Evolutionary conservation across 116 monocot species (phyloP).

Genomic region (Trichopus zeylanicus): DNA sequence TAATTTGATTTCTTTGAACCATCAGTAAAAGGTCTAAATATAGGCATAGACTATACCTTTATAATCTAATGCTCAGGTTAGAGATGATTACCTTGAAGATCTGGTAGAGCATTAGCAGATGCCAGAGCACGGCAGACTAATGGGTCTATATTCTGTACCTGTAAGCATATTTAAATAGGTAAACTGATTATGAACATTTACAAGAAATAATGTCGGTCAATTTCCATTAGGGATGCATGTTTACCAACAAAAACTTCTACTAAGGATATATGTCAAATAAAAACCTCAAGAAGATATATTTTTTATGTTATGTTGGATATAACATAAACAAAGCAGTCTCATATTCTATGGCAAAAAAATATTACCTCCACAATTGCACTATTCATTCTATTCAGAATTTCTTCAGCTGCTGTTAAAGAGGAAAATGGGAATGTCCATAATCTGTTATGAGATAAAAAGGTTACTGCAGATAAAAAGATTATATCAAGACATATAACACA

Average conservation of each 20-base stretch:
- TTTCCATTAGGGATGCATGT: no score
- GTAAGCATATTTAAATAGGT: slow-evolving; percentile 2
- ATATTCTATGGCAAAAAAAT: no score
- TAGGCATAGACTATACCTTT: background rate
- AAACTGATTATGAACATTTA: background rate
- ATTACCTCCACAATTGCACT: slow-evolving; percentile 61
- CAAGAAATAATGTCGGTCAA: background rate
- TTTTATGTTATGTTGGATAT: no score
- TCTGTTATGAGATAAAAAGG: slow-evolving; percentile 19
- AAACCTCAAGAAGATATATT: no score
- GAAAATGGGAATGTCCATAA: slow-evolving; percentile 80
- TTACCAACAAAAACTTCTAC: no score
- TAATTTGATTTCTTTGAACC: no score
- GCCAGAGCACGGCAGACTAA: slow-evolving; percentile 61
- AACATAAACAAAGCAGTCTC: no score
- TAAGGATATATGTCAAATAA: no score
- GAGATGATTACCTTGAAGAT: slow-evolving; percentile 51
- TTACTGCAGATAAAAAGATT: background rate
- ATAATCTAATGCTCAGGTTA: background rate
- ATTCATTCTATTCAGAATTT: slow-evolving; percentile 43
- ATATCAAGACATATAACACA: background rate
- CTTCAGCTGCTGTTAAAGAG: slow-evolving; percentile 56
- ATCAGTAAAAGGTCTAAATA: no score
- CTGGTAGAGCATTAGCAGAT: slow-evolving; percentile 39
- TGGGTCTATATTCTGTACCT: slow-evolving; percentile 63